A percentile compares a stretch with the other conserved stretches of the same genome.
Evolutionary conservation across 805 yeast genomes (phyloP).

Genomic region (Yarrowia sp.): DNA sequence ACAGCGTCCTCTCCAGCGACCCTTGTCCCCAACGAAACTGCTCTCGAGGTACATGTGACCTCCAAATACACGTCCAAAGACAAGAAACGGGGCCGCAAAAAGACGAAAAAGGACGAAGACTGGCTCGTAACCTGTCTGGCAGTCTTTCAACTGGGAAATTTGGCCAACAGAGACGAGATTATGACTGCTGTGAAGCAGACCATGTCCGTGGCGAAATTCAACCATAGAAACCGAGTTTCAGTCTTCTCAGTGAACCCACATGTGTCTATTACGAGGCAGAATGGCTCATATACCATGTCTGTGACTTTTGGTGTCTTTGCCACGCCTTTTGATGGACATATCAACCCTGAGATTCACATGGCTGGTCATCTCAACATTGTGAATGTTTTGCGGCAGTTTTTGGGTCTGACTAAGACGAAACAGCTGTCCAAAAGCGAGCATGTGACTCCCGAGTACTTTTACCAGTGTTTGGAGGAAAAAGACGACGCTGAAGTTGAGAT

Average conservation of each 20-base stretch:
- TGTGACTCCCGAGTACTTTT: conserved; percentile 7
- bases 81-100: not conserved
- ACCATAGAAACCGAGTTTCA: not conserved
- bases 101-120: not conserved
- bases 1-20: not conserved
- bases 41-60: not conserved
- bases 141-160: not conserved
- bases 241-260: not conserved
- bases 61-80: not conserved
- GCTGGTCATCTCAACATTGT: not conserved
- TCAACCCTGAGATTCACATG: conserved; percentile 1
- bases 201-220: not conserved
- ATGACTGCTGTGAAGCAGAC: not conserved
- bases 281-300: not conserved
- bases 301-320: not conserved
- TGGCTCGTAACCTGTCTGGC: conserved; percentile 3
- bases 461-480: not conserved
- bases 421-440: not conserved
- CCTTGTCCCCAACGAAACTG: not conserved
- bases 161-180: not conserved
- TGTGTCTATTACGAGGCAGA: not conserved
- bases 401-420: not conserved
- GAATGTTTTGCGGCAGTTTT: not conserved
- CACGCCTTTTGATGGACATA: not conserved
- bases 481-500: not conserved